Evolutionary conservation across 225 moss, liverwort and hornwort species (phyloP), one percentile per base, ranked within the genome.

Genomic region (Bryoerythrophyllum caledonicum): DNA sequence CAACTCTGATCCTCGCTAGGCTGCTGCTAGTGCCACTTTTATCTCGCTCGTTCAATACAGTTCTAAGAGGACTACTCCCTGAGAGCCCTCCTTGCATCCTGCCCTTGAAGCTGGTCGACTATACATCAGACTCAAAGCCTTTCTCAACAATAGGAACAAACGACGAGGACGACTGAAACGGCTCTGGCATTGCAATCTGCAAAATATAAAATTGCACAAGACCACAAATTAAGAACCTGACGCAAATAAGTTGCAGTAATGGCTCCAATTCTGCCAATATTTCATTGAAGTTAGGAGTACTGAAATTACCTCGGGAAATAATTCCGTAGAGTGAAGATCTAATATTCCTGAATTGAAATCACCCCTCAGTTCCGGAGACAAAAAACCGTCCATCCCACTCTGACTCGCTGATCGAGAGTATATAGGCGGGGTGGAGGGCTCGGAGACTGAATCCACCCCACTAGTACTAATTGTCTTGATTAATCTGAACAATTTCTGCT

Each of bases 1-100:
- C 97, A 90, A 99, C 97, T 88, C 94, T 99, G 70, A 99, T 99
- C 82, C 94, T 93, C 63, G 97, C 97, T 75, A 99, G 85, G 72
- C 82, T 74, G 57, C 83, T 85, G 80, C 81, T 91, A 73, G 82
- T 90, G 72, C 88, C 95, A 89, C 62, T 86, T 85, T 90, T 90
- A 67, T 95, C 97, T 60, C 89, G 94, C 72, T 99, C 97, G 79
- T 86, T 85, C 62, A 90, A 84, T 74, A 88, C 85, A 72, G 93
- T 83, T 80, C 95, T 89, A 78, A 93, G 88, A 46, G 94, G 95
- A 63, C 97, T 95, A 82, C 90, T 88, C 65, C 87, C 93, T 51
- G 90, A 80, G 52, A 90, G 41, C 55, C 74, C 89, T 82, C 87
- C 86, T 67, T 87, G 86, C 78, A 90, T 82, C 84, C 84, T 93